These are phyloP conservation scores for Zygosaccharomyces bailii DNA, from an alignment of 805 yeast genomes.

Conservation along the genomic window DNA sequence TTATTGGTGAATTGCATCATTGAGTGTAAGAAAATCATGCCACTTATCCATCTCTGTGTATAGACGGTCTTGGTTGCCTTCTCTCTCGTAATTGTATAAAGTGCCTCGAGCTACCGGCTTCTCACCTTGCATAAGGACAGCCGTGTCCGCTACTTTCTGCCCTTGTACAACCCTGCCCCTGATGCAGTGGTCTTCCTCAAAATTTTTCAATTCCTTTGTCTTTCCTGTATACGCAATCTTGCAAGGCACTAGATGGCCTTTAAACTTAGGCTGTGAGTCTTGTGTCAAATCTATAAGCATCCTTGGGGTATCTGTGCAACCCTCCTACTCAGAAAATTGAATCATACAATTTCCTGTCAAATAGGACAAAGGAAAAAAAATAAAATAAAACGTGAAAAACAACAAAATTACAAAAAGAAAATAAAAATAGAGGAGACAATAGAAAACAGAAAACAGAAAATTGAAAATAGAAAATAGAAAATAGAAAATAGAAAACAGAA, in stretches of 20 bases:
- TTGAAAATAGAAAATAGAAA: too few species aligned
- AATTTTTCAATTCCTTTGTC: slow-evolving; percentile 18
- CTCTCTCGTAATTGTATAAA: slow-evolving; percentile 38
- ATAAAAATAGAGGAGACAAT: not conserved
- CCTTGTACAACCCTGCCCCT: slow-evolving; percentile 6
- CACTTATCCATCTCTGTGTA: slow-evolving; percentile 30
- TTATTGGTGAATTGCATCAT: slow-evolving; percentile 19
- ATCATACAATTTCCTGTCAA: not conserved
- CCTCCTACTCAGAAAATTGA: not conserved
- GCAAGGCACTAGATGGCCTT: slow-evolving; percentile 25
- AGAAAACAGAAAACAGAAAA: not conserved
- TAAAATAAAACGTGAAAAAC: not conserved
- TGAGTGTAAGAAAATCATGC: slow-evolving; percentile 24
- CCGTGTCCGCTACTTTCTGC: slow-evolving; percentile 3
- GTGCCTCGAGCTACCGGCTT: slow-evolving; percentile 3
- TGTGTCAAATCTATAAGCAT: slow-evolving; percentile 5
- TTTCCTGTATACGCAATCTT: slow-evolving; percentile 21
- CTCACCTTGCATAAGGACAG: slow-evolving; percentile 7
- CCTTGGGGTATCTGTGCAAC: not conserved
- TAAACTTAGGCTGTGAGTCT: slow-evolving; percentile 10
- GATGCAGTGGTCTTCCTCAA: slow-evolving; percentile 1
- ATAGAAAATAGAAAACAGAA: not conserved
- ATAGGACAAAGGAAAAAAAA: not conserved
- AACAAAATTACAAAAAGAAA: too few species aligned
- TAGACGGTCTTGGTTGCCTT: slow-evolving; percentile 34